These are phyloP conservation scores for Erythrophleum ivorense DNA, from an alignment of 331 rosid species.

Conservation along the genomic window DNA sequence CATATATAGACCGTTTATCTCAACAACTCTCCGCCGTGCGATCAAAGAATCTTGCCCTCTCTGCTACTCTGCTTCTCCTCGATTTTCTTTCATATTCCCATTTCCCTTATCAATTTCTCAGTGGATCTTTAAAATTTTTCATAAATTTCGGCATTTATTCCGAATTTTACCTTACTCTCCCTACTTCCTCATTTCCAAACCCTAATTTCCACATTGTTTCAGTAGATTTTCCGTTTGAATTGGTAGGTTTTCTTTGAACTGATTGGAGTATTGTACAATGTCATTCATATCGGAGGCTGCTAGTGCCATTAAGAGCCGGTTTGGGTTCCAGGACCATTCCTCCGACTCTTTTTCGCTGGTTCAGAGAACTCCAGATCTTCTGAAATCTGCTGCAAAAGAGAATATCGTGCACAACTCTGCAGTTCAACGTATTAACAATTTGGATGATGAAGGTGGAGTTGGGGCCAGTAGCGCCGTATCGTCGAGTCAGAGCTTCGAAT, in stretches of 20 bases:
- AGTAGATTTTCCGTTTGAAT: neutral
- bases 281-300: slow-evolving; percentile 85
- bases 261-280: slow-evolving; percentile 44
- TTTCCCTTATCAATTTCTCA: slow-evolving; percentile 26
- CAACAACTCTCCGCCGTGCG: slow-evolving; percentile 42
- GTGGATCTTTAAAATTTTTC: neutral
- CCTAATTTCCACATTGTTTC: slow-evolving; percentile 1
- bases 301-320: slow-evolving; percentile 81
- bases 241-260: neutral
- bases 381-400: slow-evolving; percentile 64
- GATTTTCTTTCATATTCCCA: neutral
- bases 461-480: slow-evolving; percentile 47
- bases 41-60: slow-evolving; percentile 46
- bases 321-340: slow-evolving; percentile 79
- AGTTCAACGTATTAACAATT: slow-evolving; percentile 56
- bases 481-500: slow-evolving; percentile 71
- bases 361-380: slow-evolving; percentile 71
- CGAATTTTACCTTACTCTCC: neutral
- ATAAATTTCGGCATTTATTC: neutral
- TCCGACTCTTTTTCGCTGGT: slow-evolving; percentile 54
- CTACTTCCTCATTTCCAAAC: slow-evolving; percentile 15
- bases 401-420: slow-evolving; percentile 49
- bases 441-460: slow-evolving; percentile 54
- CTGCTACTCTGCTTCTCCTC: neutral
- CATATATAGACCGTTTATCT: slow-evolving; percentile 51